Percentiles rank a stretch among this genome's conserved stretches.
These are phyloP conservation scores for Paecilomyces niveus DNA, from an alignment of 2,329 filamentous ascomycete species.

Conservation along the genomic window DNA sequence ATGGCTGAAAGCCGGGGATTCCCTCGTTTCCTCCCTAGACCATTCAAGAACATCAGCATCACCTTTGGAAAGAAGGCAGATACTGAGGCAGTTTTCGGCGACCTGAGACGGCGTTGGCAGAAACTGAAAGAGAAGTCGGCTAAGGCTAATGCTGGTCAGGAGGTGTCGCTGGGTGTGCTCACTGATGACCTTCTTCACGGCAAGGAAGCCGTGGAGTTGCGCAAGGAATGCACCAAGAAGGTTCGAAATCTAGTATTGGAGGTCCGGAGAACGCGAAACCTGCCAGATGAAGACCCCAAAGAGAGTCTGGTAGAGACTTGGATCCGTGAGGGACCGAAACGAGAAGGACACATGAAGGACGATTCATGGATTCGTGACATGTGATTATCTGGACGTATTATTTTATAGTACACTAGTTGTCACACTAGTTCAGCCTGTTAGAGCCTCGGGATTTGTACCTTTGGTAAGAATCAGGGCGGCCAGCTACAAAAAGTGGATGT, in stretches of 20 bases:
- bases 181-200: slow-evolving; percentile 60
- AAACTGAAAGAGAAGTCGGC: slow-evolving; percentile 52
- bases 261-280: slow-evolving; percentile 63
- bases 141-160: slow-evolving; percentile 30
- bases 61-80: slow-evolving; percentile 75
- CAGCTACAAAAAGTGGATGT: background rate
- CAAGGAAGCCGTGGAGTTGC: slow-evolving; percentile 66
- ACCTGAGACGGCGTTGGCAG: slow-evolving; percentile 68
- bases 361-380: slow-evolving; percentile 54
- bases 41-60: slow-evolving; percentile 62
- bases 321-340: slow-evolving; percentile 49
- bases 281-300: slow-evolving; percentile 73
- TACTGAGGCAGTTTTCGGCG: slow-evolving; percentile 67
- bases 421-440: background rate
- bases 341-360: slow-evolving; percentile 54
- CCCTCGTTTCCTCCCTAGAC: slow-evolving; percentile 72
- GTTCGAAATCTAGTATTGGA: slow-evolving; percentile 76
- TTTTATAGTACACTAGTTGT: background rate
- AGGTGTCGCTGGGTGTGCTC: slow-evolving; percentile 48
- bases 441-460: background rate
- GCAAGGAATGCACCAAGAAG: slow-evolving; percentile 71
- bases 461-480: background rate
- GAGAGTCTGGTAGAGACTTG: slow-evolving; percentile 76
- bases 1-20: slow-evolving; percentile 79
- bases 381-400: slow-evolving; percentile 21